Evolutionary conservation across 257 asterid genomes (phyloP), one percentile per base, ranked within the genome.

Genomic region (Catharanthus roseus): DNA sequence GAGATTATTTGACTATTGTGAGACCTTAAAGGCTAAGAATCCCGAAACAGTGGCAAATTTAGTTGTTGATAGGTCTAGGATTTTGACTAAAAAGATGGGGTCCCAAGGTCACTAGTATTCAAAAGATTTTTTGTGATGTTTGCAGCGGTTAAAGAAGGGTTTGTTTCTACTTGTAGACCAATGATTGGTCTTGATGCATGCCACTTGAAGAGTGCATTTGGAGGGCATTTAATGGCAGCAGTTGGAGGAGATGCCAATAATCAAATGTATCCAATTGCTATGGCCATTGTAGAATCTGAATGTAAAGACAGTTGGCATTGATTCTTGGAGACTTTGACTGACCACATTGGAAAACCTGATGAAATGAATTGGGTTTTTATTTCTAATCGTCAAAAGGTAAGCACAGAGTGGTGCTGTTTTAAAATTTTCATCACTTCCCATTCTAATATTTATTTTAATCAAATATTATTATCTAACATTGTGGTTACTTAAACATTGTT

Each of bases 111-210:
- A 2, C 21, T 9, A 21, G n/a, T 21, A 3, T 50, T 50, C 10
- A 50, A 50, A 9, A 50, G 56, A 21, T 3, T 53, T 68, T 61
- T 39, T 28, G 38, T 61, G 42, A 23, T 66, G 78, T 80, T 61
- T 67, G 69, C 34, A 69, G 33, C 62, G 21, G 4, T 34, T 57
- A 66, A 65, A 42, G 72, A 19, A 24, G 53, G 23, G 6, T 69
- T 69, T 0, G 0, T 54, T 2, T 5, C 10, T 19, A 38, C 65
- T 11, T 54, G 54, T 15, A 33, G 39, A 6, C 65, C 65, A 4
- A 2, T 70, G 0, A 69, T 69, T 16, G 65, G 73, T 0, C 24
- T 69, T 0, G 65, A 69, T 54, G 65, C 36, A 5, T 69, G 65
- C 16, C 6, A 18, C 12, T 24, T 69, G 15, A 57, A 51, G 15